Evolutionary conservation across 257 asterid species (phyloP).

Genomic region (Lithospermum erythrorhizon): DNA sequence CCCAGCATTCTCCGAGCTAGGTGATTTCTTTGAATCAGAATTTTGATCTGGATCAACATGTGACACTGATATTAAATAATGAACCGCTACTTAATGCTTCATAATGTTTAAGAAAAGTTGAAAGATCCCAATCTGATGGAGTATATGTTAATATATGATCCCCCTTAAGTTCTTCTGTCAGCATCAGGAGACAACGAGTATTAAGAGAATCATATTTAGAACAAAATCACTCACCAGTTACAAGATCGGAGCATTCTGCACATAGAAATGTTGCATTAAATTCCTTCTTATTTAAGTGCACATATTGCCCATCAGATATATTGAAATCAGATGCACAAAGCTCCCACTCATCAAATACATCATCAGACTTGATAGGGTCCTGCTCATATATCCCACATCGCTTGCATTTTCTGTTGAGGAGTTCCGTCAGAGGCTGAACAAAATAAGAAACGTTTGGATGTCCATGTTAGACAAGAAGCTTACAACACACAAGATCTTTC

Average conservation of each 20-base stretch:
- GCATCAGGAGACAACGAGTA: no score
- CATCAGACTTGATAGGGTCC: slow-evolving; percentile 38
- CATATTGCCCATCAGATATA: slow-evolving; percentile 32
- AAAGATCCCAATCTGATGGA: no score
- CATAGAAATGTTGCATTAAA: slow-evolving; percentile 33
- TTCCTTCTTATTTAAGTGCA: slow-evolving; percentile 23
- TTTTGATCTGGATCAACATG: slow-evolving; percentile 24
- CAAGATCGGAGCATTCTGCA: slow-evolving; percentile 22
- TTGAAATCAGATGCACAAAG: slow-evolving; percentile 67
- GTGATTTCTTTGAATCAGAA: slow-evolving; percentile 6
- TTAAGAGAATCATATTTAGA: not conserved
- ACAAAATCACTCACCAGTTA: slow-evolving; percentile 2
- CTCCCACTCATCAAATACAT: slow-evolving; percentile 78
- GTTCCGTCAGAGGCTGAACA: slow-evolving; percentile 62
- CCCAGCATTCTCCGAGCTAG: slow-evolving; percentile 15
- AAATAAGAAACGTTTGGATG: slow-evolving; percentile 12
- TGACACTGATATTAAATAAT: not conserved
- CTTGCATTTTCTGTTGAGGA: slow-evolving; percentile 51
- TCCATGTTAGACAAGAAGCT: not conserved
- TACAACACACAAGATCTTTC: not conserved
- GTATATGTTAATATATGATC: no score
- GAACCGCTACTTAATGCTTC: not conserved
- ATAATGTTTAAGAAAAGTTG: no score
- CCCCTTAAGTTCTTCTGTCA: no score
- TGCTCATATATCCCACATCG: slow-evolving; percentile 77